These are phyloP conservation scores for Penicillium sp. DNA, from an alignment of 2,329 filamentous ascomycete genomes.

Conservation along the genomic window DNA sequence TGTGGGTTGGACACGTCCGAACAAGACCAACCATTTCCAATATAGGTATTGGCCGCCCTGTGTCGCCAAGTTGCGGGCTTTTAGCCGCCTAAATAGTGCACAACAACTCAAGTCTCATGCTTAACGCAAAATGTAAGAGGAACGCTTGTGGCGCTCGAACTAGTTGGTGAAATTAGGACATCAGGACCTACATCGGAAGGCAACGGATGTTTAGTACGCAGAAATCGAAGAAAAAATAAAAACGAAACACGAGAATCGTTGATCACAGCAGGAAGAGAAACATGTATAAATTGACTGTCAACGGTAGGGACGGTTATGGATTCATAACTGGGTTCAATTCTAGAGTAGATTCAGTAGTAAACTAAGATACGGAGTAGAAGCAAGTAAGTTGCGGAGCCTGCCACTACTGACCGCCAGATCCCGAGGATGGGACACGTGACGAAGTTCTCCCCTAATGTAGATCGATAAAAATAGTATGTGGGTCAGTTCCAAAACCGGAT, in stretches of 20 bases:
- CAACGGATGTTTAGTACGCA: not conserved
- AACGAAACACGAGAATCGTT: too few species aligned
- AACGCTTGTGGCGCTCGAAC: not conserved
- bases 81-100: not conserved
- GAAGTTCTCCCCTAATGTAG: not conserved
- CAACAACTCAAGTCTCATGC: not conserved
- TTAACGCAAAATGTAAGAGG: not conserved
- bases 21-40: not conserved
- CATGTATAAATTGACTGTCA: not conserved
- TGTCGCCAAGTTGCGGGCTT: not conserved
- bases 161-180: not conserved
- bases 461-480: not conserved
- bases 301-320: not conserved
- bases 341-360: too few species aligned
- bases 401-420: too few species aligned
- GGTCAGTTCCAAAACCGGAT: not conserved
- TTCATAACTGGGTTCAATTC: not conserved
- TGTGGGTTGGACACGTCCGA: not conserved
- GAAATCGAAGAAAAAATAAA: not conserved
- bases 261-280: not conserved
- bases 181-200: not conserved
- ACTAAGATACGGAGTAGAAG: too few species aligned
- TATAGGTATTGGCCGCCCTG: not conserved
- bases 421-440: not conserved
- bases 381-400: too few species aligned